Conservation (phyloP, 352 stramenopile genomes). For the Pythium chondricola region DNA sequence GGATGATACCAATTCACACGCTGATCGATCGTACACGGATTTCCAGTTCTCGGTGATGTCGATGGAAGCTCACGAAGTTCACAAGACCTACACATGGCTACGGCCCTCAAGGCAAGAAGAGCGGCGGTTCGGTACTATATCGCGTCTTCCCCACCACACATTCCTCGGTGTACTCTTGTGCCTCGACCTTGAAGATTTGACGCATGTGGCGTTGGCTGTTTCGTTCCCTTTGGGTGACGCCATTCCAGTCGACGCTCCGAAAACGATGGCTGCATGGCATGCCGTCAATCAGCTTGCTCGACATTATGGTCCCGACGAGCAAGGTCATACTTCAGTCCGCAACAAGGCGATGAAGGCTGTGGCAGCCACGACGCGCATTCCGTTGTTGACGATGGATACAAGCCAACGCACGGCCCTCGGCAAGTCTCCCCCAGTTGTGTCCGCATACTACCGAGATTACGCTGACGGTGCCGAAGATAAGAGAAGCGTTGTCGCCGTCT, state of each 20-base stretch:
- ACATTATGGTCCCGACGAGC: constrained; percentile 5
- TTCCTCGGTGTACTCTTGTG: constrained; percentile 16
- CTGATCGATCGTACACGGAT: constrained; percentile 4
- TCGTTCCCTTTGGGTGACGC: neutral
- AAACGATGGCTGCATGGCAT: constrained; percentile 17
- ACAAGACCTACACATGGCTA: neutral
- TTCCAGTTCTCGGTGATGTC: constrained; percentile 9
- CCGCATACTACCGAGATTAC: constrained; percentile 12
- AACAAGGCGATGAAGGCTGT: neutral
- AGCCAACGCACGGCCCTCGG: neutral
- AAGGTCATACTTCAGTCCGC: neutral
- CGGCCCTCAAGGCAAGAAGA: neutral
- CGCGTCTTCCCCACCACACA: constrained; percentile 9
- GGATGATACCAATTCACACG: constrained; percentile 1
- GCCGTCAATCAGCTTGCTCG: constrained; percentile 14
- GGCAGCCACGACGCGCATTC: neutral
- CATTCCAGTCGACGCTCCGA: neutral
- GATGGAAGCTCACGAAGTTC: constrained; percentile 3
- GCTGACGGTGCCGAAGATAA: neutral
- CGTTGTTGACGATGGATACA: constrained; percentile 1
- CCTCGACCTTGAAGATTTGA: constrained; percentile 10
- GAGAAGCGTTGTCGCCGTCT: constrained; percentile 4
- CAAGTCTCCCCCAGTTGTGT: constrained; percentile 3
- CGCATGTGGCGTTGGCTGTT: constrained; percentile 5
- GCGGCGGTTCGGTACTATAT: constrained; percentile 6